Conservation (phyloP, 352 stramenopile genomes). For the Pythium dissotocum region DNA sequence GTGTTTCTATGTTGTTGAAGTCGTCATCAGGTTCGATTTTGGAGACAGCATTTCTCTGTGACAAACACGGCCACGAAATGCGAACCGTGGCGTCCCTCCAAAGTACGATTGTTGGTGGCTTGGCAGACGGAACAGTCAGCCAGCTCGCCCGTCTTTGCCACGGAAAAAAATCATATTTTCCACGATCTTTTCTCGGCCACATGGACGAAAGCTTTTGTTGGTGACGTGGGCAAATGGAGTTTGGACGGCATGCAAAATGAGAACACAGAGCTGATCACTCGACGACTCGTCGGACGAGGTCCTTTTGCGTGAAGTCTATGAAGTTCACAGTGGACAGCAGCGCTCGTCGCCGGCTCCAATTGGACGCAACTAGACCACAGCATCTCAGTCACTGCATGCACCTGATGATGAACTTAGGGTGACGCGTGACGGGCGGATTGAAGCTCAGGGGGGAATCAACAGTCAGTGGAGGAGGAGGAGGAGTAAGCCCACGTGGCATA, state of each 20-base stretch:
- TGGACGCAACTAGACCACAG: conserved; percentile 7
- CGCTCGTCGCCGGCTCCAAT: conserved; percentile 9
- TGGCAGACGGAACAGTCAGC: background rate
- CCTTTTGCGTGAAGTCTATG: background rate
- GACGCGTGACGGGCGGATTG: background rate
- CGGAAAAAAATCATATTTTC: conserved; percentile 5
- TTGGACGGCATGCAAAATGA: background rate
- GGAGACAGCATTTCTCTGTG: background rate
- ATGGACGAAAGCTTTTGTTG: background rate
- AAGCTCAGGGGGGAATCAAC: background rate
- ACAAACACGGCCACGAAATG: background rate
- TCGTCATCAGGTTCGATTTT: background rate
- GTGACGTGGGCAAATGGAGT: background rate
- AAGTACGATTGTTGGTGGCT: background rate
- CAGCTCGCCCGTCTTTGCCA: background rate
- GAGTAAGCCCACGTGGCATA: too few species aligned
- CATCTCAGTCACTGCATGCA: conserved; percentile 3
- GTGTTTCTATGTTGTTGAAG: conserved; percentile 18
- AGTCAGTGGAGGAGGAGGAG: background rate
- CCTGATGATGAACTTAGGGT: background rate
- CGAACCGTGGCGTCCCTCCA: background rate
- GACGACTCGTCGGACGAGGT: background rate
- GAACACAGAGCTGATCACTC: conserved; percentile 2
- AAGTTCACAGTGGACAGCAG: conserved; percentile 1
- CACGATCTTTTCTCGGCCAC: background rate